A percentile compares a stretch with the other conserved stretches of the same genome.
phyloP scores from a whole-genome alignment of 2,329 filamentous ascomycete genomes.

The Penicillium sp. region DNA sequence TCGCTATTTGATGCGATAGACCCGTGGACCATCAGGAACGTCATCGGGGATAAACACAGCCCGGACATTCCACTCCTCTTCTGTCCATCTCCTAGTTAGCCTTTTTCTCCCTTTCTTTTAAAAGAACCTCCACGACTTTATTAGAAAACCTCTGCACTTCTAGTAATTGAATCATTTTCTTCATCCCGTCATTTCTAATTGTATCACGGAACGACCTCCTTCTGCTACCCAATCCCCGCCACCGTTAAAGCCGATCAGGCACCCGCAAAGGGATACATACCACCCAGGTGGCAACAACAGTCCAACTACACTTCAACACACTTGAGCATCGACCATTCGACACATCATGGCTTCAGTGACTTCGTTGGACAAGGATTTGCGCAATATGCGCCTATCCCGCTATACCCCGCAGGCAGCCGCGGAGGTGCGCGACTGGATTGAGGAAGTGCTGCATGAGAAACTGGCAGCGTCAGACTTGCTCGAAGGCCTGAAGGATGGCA shows the following conservation, averaged over 20 bases:
- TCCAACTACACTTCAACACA: not conserved
- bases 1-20: too few relatives aligned
- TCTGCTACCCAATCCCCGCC: slow-evolving; percentile 24
- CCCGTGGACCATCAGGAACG: slow-evolving; percentile 19
- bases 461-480: slow-evolving; percentile 75
- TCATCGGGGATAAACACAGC: slow-evolving; percentile 31
- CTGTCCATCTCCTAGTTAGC: slow-evolving; percentile 1
- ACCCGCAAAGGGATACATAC: slow-evolving; percentile 23
- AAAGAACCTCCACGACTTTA: not conserved
- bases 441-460: slow-evolving; percentile 71
- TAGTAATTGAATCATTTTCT: not conserved
- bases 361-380: slow-evolving; percentile 92
- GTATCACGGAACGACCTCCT: slow-evolving; percentile 1
- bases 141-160: not conserved
- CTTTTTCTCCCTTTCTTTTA: slow-evolving; percentile 1
- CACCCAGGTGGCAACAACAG: slow-evolving; percentile 3
- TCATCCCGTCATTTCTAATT: not conserved
- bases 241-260: slow-evolving; percentile 23
- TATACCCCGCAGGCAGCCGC: slow-evolving; percentile 89
- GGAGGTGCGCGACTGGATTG: slow-evolving; percentile 83
- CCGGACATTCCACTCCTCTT: slow-evolving; percentile 24
- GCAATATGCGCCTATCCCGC: slow-evolving; percentile 84
- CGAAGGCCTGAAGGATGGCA: slow-evolving; percentile 83
- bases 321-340: not conserved
- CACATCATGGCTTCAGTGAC: slow-evolving; percentile 84